These are phyloP conservation scores for Cytospora piceae DNA, from an alignment of 2,329 filamentous ascomycete genomes.

Conservation along the genomic window DNA sequence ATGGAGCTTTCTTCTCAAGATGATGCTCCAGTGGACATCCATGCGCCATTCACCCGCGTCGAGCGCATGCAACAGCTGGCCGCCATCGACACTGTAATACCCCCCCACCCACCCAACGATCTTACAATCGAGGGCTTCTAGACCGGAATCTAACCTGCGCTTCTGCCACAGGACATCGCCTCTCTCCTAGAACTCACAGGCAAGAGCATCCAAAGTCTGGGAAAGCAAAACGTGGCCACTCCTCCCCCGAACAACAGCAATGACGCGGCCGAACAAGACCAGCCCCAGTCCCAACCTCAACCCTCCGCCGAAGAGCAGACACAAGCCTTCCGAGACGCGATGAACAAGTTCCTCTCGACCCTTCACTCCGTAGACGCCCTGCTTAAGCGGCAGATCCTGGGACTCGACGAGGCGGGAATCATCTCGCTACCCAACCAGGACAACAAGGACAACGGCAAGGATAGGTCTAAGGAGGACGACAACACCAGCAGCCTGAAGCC, in stretches of 20 bases:
- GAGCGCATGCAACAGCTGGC: slow-evolving; percentile 82
- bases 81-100: slow-evolving; percentile 70
- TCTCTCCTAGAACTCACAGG: slow-evolving; percentile 54
- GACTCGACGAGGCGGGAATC: slow-evolving; percentile 80
- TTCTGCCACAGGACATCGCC: slow-evolving; percentile 50
- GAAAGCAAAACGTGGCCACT: slow-evolving; percentile 43
- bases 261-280: slow-evolving; percentile 19
- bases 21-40: slow-evolving; percentile 34
- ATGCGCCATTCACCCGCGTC: slow-evolving; percentile 67
- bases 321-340: slow-evolving; percentile 60
- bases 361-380: slow-evolving; percentile 76
- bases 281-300: slow-evolving; percentile 6
- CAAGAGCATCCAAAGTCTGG: slow-evolving; percentile 65
- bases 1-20: slow-evolving; percentile 33
- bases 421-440: slow-evolving; percentile 53
- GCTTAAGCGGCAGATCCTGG: slow-evolving; percentile 75
- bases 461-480: slow-evolving; percentile 33
- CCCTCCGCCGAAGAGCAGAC: slow-evolving; percentile 52
- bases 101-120: neutral
- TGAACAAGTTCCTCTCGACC: slow-evolving; percentile 70
- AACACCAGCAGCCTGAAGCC: slow-evolving; percentile 39
- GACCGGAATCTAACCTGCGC: slow-evolving; percentile 38
- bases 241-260: slow-evolving; percentile 32
- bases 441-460: slow-evolving; percentile 34
- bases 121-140: neutral